Evolutionary conservation across 2,329 filamentous ascomycete genomes (phyloP).

Genomic region (Bipolaris oryzae): DNA sequence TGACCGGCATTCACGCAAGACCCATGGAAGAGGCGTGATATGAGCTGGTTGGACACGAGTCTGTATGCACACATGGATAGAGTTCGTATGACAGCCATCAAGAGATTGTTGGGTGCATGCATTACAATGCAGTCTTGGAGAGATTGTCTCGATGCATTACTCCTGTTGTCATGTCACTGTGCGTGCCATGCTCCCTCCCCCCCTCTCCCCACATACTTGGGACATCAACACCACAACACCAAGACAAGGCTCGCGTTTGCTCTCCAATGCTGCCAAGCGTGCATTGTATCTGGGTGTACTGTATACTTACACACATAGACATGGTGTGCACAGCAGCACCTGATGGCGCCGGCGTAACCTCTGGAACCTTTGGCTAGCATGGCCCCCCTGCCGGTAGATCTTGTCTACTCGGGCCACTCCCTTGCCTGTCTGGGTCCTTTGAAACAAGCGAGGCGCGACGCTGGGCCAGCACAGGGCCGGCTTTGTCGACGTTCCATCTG

Average conservation of each 20-base stretch:
- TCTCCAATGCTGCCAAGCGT: not conserved
- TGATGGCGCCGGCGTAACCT: constrained; percentile 3
- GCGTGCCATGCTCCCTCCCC: not conserved
- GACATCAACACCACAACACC: not conserved
- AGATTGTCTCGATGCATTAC: not conserved
- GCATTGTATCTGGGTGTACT: too few species aligned
- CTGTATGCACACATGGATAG: not conserved
- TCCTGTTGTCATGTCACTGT: not conserved
- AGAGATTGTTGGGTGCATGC: constrained; percentile 20
- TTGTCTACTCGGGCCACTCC: constrained; percentile 26
- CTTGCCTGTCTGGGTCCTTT: constrained; percentile 33
- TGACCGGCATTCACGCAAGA: not conserved
- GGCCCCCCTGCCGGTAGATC: constrained; percentile 23
- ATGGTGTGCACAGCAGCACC: not conserved
- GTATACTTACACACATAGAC: too few species aligned
- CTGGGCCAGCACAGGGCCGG: constrained; percentile 23
- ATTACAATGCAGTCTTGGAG: constrained; percentile 19
- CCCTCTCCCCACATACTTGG: not conserved
- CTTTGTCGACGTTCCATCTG: constrained; percentile 11
- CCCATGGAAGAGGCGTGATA: constrained; percentile 17
- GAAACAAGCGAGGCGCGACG: constrained; percentile 30
- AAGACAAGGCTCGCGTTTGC: constrained; percentile 8
- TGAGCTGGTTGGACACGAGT: constrained; percentile 21
- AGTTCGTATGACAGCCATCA: constrained; percentile 18
- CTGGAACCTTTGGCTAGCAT: not conserved